These are phyloP conservation scores for Candida tropicalis DNA, from an alignment of 1,139 yeast genomes.

Conservation along the genomic window DNA sequence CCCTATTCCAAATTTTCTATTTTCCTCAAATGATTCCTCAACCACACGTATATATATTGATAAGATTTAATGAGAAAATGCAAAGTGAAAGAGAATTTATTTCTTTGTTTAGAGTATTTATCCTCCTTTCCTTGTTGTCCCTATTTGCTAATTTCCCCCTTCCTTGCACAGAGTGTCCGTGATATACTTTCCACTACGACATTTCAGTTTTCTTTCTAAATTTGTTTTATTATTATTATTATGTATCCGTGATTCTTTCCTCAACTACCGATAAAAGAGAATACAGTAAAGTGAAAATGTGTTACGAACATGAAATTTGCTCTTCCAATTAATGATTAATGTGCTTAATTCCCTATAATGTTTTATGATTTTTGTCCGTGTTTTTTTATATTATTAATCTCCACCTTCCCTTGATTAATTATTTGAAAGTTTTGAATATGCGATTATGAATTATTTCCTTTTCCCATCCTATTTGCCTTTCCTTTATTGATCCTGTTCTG, in stretches of 20 bases:
- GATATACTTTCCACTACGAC: slow-evolving; percentile 1
- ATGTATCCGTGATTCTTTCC: not conserved
- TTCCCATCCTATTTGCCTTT: no score
- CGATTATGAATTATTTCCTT: no score
- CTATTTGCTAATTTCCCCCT: not conserved
- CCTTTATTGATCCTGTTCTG: no score
- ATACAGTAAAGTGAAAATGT: not conserved
- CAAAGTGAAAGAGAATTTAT: slow-evolving; percentile 4
- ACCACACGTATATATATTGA: not conserved
- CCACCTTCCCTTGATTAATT: no score
- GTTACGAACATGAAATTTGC: not conserved
- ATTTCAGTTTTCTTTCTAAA: slow-evolving; percentile 5
- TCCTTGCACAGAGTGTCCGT: not conserved
- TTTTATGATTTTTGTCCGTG: not conserved
- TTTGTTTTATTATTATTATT: not conserved
- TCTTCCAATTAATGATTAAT: no score
- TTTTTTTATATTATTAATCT: not conserved
- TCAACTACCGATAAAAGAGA: slow-evolving; percentile 2
- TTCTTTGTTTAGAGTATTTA: no score
- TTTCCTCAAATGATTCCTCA: slow-evolving; percentile 4
- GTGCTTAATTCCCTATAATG: no score
- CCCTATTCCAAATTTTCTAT: no score
- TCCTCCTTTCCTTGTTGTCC: not conserved
- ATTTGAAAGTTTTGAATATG: no score
- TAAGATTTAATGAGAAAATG: not conserved